Base-by-base conservation (phyloP, 345 rosid genomes). In the Moricandia arvensis region DNA sequence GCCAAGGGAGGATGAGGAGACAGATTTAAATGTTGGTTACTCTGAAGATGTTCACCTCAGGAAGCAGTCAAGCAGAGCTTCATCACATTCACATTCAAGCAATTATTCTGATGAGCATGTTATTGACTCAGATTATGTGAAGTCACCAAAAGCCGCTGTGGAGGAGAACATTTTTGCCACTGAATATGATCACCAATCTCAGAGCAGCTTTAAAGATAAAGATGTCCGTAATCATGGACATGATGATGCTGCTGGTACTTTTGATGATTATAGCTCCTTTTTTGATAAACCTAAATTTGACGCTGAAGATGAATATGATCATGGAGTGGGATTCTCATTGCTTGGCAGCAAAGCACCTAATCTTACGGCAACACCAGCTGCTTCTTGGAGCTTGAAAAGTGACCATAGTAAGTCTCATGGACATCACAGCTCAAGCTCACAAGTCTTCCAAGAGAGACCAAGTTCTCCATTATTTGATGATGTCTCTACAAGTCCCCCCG, bases 211-310 rank as follows among this genome's bases (percentile, higher is more conserved):
- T 38, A 60, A 83, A 73, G 81, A 84, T 76, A 60, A 59, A 68
- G 75, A 69, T 72, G 29, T 67, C 11, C 61, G 51, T 74, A 87
- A 78, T 62, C 26, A 68, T 68, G 60, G 66, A 29, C 77, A 59
- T n/a, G 77, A n/a, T 71, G 75, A 59, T 54, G 30, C n/a, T 54
- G 45, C 17, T 57, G 68, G 37, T 12, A 73, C 83, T 79, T 91
- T 85, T 79, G 97, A 94, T 79, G 87, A 89, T 81, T 88, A 80
- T 79, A 83, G 79, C 45, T 93, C 88, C 59, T 90, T 84, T 75
- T 81, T 79, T 6, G 43, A 68, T 68, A 82, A 72, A 31, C 65
- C 66, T 77, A 79, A 76, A 29, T 83, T 87, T 55, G 85, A 85
- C 54, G 55, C 51, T 3, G 81, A 82, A 68, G 82, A 72, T 61